Evolutionary conservation across 176 grass and related monocot species (phyloP), one percentile per base, ranked within the genome.

Genomic region (Oryza coarctata): DNA sequence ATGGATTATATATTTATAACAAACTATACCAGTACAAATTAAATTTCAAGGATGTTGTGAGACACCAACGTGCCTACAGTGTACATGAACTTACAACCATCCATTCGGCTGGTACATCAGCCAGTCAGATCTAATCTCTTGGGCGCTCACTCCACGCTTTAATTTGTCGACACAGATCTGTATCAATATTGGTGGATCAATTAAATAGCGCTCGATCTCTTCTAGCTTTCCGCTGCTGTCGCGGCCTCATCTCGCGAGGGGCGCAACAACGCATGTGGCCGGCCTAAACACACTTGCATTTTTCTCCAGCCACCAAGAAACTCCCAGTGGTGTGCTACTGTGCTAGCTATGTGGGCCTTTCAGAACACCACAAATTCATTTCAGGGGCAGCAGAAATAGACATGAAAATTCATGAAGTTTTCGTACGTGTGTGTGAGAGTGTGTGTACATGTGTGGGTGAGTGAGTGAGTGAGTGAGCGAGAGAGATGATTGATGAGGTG

Each of bases 161-260:
- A 11, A 39, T 84, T 85, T 89, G 76, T 29, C 41, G 40, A 58
- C 57, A 23, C 77, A 43, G 82, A 85, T 85, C 65, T 84, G 65
- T 70, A 43, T 76, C 68, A 72, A 71, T 71, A 77, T 44, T 64
- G 40, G 67, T 76, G 65, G 44, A 77, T 83, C 45, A 13, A 66
- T 84, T 9, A 22, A 22, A 52, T 58, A 14, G 31, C 70, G 30
- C 50, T 65, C 14, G 20, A 25, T 60, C 5, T 60, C 55, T 66
- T 31, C 43, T 78, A 64, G 34, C 80, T 77, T 81, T 85, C 27
- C 67, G 25, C n/a, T 1, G 61, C 38, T 52, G 86, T 71, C 40
- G 43, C 55, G 13, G 1, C 52, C 55, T 60, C 55, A 10, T 60
- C 55, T 60, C n/a, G 55, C 55, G 0, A 22, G 17, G 6, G 17